Evolutionary conservation across 768 basidiomycete species (phyloP), one percentile per base, ranked within the genome.

Genomic region (Kwoniella pini): DNA sequence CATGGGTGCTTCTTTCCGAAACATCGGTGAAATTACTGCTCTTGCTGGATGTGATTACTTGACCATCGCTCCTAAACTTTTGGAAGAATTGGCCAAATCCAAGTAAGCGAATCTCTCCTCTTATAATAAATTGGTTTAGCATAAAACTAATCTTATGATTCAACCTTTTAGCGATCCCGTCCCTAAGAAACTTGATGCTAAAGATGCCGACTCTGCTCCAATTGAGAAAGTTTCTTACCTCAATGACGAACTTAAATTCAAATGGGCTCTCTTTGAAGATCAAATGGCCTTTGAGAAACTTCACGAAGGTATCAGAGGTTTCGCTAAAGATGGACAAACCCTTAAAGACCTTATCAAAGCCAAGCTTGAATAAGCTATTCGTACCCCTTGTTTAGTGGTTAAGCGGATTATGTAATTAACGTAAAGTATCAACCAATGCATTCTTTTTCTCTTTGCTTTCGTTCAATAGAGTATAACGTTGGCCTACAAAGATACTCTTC

Each of bases 1-100:
- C 80, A 97, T 98, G 96, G 96, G 95, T 77, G 96, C 96, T 61
- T 95, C 92, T 30, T 97, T 99, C 93, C 90, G 96, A 78, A 98
- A 97, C 83, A 80, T 80, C 57, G 90, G 90, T 71, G 96, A 98
- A 82, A 96, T 98, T 82, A 90, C 86, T 79, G 85, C 89, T 2
- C 86, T 99, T 56, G 93, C 95, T 53, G 96, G 96, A 67, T 90
- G 94, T 64, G 96, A 99, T 82, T 99, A 89, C 86, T 83, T 99
- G 69, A 99, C 96, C 75, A 97, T 99, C 77, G 82, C 94, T 1
- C 95, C 95, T 51, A 68, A 83, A 39, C 85, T 99, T 46, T 88
- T 97, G 62, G 91, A 97, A 76, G 87, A 98, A 81, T 88, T 99
- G 79, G 88, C 90, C 83, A 72, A 75, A 65, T 74, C 72, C 31